phyloP scores from a whole-genome alignment of 768 basidiomycete genomes.

The Kwoniella newhampshirensis region DNA sequence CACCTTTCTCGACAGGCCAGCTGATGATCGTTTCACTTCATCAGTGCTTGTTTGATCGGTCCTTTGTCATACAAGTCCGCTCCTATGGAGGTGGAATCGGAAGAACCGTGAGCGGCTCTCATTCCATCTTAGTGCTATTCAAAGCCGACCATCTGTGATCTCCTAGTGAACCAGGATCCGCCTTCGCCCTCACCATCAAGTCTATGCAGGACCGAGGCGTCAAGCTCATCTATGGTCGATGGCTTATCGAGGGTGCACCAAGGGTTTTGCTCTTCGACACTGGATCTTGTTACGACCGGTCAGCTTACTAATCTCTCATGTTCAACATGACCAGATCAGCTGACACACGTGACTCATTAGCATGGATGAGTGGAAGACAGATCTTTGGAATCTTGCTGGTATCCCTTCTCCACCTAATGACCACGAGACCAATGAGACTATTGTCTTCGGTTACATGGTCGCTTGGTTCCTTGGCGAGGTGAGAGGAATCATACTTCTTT shows the following conservation, averaged over 20 bases:
- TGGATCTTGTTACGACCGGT: constrained; percentile 74
- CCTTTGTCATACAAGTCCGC: constrained; percentile 98
- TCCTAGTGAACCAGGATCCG: constrained; percentile 62
- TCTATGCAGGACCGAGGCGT: constrained; percentile 85
- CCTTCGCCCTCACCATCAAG: constrained; percentile 72
- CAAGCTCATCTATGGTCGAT: constrained; percentile 91
- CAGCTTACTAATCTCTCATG: neutral
- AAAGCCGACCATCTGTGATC: constrained; percentile 1
- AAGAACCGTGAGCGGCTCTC: constrained; percentile 68
- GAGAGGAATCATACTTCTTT: constrained; percentile 40
- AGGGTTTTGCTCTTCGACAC: constrained; percentile 95
- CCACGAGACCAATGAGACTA: constrained; percentile 96
- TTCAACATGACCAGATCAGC: neutral
- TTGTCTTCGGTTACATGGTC: constrained; percentile 94
- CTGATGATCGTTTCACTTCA: neutral
- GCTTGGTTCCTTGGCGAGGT: constrained; percentile 99
- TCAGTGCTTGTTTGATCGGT: constrained; percentile 91
- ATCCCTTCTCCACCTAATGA: constrained; percentile 96
- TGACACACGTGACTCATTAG: constrained; percentile 11
- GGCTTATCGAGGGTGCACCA: constrained; percentile 97
- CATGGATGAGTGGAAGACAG: constrained; percentile 97
- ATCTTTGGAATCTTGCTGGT: constrained; percentile 96
- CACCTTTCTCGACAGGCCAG: constrained; percentile 41
- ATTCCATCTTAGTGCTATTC: neutral
- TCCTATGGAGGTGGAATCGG: constrained; percentile 96